phyloP scores from a whole-genome alignment of 1,284 basidiomycete species.

The Tetrapyrgos nigripes region DNA sequence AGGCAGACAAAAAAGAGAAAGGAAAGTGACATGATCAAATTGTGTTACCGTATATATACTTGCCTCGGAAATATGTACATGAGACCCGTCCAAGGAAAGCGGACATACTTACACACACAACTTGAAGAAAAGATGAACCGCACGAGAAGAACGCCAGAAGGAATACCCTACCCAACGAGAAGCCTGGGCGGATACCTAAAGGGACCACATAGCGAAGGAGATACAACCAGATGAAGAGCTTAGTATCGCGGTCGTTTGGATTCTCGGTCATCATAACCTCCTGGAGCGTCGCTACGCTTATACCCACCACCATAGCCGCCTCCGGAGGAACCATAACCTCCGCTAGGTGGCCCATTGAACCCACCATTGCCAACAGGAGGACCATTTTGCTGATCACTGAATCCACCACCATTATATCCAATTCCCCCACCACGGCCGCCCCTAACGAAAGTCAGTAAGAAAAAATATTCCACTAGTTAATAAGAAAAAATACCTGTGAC shows the following conservation, averaged over 20 bases:
- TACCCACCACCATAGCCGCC: constrained; percentile 60
- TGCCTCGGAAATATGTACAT: constrained; percentile 16
- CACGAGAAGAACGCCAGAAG: constrained; percentile 9
- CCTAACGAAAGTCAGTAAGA: constrained; percentile 37
- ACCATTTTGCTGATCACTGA: constrained; percentile 61
- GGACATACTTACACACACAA: constrained; percentile 15
- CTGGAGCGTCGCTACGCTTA: constrained; percentile 71
- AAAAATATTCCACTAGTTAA: constrained; percentile 22
- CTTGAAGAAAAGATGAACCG: not conserved
- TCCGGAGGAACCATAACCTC: constrained; percentile 40
- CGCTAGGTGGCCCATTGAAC: constrained; percentile 50
- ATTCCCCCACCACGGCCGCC: constrained; percentile 74
- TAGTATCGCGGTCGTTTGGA: constrained; percentile 83
- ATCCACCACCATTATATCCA: constrained; percentile 56
- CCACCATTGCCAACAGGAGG: constrained; percentile 55
- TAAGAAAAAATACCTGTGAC: constrained; percentile 55
- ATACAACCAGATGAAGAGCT: constrained; percentile 20
- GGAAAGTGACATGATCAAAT: constrained; percentile 1
- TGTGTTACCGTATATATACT: constrained; percentile 17
- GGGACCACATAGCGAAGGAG: constrained; percentile 1
- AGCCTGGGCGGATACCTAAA: not conserved
- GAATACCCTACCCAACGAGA: constrained; percentile 13
- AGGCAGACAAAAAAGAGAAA: not conserved
- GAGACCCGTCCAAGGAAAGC: constrained; percentile 6
- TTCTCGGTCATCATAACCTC: constrained; percentile 82